A percentile compares a stretch with the other conserved stretches of the same genome.
Conservation (phyloP, 345 rosid species). For the Rhodamnia argentea region DNA sequence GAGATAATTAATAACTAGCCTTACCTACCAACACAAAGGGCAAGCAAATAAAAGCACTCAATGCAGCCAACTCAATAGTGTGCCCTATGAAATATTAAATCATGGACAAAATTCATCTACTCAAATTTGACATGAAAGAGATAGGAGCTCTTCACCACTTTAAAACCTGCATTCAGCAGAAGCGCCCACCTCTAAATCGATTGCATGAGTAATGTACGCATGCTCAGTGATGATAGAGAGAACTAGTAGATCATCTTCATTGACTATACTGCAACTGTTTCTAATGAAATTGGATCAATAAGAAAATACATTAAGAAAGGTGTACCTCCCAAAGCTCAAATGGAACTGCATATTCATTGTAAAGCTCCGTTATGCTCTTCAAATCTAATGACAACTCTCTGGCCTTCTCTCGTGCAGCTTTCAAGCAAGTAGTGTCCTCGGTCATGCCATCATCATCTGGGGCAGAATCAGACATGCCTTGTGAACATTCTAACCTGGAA, state of each 20-base stretch:
- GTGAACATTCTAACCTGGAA: slow-evolving; percentile 40
- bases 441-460: slow-evolving; percentile 22
- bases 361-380: slow-evolving; percentile 89
- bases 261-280: neutral
- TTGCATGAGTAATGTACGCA: neutral
- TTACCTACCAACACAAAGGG: neutral
- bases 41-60: neutral
- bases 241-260: neutral
- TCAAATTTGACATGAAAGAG: neutral
- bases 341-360: slow-evolving; percentile 95
- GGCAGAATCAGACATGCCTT: slow-evolving; percentile 41
- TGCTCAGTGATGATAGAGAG: neutral
- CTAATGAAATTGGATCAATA: neutral
- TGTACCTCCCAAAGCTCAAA: slow-evolving; percentile 96
- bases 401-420: slow-evolving; percentile 66
- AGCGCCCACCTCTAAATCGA: neutral
- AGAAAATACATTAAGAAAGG: neutral
- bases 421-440: slow-evolving; percentile 31
- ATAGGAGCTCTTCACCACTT: neutral
- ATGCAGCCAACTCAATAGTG: neutral
- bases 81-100: neutral
- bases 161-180: neutral
- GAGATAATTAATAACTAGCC: neutral
- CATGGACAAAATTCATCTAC: neutral
- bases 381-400: slow-evolving; percentile 82